A percentile compares a stretch with the other conserved stretches of the same genome.
phyloP scores from a whole-genome alignment of 2,329 filamentous ascomycete species.

The Xylariomycetidae sp. region DNA sequence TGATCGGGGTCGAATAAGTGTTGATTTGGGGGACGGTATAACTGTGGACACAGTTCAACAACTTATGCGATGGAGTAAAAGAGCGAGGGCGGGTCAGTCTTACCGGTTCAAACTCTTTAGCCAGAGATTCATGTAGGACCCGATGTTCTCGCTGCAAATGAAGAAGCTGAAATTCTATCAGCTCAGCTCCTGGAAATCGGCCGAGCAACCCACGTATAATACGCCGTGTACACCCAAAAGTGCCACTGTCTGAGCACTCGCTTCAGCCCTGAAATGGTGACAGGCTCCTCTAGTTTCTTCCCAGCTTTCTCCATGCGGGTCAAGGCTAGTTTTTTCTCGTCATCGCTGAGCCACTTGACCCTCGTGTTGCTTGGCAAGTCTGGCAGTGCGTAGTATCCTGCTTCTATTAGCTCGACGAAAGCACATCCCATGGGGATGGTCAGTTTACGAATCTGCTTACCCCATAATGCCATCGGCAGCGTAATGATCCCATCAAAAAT shows the following conservation, averaged over 20 bases:
- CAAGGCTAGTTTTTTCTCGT: constrained; percentile 17
- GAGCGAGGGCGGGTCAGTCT: too few species aligned
- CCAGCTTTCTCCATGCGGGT: constrained; percentile 20
- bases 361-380: constrained; percentile 16
- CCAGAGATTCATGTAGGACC: constrained; percentile 22
- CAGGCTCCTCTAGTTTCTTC: constrained; percentile 17
- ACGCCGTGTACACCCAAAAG: constrained; percentile 26
- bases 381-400: constrained; percentile 16
- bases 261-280: constrained; percentile 13
- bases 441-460: neutral
- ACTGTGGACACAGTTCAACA: too few species aligned
- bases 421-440: neutral
- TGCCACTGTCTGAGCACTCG: constrained; percentile 27
- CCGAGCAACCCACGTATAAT: constrained; percentile 18
- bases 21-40: constrained; percentile 27
- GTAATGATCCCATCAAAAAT: constrained; percentile 26
- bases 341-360: constrained; percentile 21
- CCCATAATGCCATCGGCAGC: constrained; percentile 25
- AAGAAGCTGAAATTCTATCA: constrained; percentile 17
- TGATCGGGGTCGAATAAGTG: constrained; percentile 23
- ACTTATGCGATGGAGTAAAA: too few species aligned
- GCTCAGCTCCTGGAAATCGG: neutral
- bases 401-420: neutral
- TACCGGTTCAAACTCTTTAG: constrained; percentile 15
- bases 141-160: constrained; percentile 21